Evolutionary conservation across 2,329 filamentous ascomycete species (phyloP).

Genomic region (Trichoderma atrobrunneum): DNA sequence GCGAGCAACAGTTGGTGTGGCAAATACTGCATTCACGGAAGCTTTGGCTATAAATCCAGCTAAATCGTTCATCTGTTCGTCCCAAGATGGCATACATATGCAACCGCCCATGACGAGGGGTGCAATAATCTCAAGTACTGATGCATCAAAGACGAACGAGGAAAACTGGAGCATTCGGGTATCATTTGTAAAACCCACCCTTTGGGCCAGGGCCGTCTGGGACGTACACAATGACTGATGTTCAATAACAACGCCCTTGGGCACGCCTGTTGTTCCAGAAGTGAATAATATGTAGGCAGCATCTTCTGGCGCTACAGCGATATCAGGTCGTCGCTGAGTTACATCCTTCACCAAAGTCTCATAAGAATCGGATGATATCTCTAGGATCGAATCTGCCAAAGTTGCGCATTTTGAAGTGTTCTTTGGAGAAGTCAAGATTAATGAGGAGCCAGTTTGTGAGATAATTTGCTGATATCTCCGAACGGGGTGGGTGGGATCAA

Average conservation of each 20-base stretch:
- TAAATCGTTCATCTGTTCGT: constrained; percentile 14
- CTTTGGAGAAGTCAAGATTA: not conserved
- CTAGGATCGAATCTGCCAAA: not conserved
- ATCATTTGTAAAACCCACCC: not conserved
- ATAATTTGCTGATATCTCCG: not conserved
- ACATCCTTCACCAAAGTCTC: not conserved
- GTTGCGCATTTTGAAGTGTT: not conserved
- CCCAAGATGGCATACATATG: constrained; percentile 22
- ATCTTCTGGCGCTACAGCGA: not conserved
- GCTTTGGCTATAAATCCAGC: not conserved
- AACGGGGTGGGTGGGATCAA: constrained; percentile 13
- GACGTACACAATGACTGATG: not conserved
- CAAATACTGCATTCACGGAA: not conserved
- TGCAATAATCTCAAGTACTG: constrained; percentile 16
- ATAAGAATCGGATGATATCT: not conserved
- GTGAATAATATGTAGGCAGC: constrained; percentile 15
- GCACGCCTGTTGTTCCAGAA: constrained; percentile 14
- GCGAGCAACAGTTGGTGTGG: constrained; percentile 4
- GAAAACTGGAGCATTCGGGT: constrained; percentile 20
- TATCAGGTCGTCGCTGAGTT: not conserved
- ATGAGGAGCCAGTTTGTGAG: not conserved
- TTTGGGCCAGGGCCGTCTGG: not conserved
- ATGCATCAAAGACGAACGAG: constrained; percentile 21
- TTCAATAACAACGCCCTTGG: constrained; percentile 14
- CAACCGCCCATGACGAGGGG: constrained; percentile 2